A percentile compares a stretch with the other conserved stretches of the same genome.
Conservation (phyloP, 2,329 filamentous ascomycete species). For the Fusarium sp. region DNA sequence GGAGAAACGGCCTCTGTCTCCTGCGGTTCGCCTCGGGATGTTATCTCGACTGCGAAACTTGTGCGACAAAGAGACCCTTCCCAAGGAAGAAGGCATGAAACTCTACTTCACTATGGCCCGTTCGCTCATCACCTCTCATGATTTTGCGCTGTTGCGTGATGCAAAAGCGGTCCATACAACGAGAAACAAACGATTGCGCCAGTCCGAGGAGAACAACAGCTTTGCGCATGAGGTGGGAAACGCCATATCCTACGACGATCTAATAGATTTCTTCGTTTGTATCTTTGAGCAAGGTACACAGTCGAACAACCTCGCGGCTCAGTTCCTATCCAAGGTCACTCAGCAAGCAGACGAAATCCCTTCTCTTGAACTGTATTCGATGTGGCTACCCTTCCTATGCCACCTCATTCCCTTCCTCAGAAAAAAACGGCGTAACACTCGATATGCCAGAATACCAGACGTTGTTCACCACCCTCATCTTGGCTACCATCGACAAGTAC, state of each 20-base stretch:
- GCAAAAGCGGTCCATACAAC: neutral
- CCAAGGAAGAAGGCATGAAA: neutral
- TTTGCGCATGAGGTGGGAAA: neutral
- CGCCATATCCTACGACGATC: neutral
- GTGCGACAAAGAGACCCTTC: neutral
- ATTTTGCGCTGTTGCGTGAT: conserved; percentile 1
- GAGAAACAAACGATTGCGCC: neutral
- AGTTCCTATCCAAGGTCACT: conserved; percentile 37
- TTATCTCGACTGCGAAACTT: conserved; percentile 11
- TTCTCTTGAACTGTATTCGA: conserved; percentile 23
- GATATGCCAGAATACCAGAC: conserved; percentile 33
- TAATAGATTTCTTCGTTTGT: conserved; percentile 21
- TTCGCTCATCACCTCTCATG: neutral
- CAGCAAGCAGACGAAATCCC: conserved; percentile 26
- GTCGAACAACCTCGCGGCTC: conserved; percentile 25
- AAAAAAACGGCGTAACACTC: conserved; percentile 14
- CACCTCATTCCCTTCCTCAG: conserved; percentile 31
- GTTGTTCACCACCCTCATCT: conserved; percentile 41
- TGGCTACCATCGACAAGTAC: conserved; percentile 37
- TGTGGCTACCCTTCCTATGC: conserved; percentile 50
- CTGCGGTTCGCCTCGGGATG: conserved; percentile 19
- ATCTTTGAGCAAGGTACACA: conserved; percentile 24
- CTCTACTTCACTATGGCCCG: neutral
- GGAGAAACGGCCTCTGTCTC: neutral
- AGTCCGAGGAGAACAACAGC: neutral